Percentiles rank a stretch among this genome's conserved stretches.
Conservation (phyloP, 129 eudicot species). For the Tanacetum coccineum region DNA sequence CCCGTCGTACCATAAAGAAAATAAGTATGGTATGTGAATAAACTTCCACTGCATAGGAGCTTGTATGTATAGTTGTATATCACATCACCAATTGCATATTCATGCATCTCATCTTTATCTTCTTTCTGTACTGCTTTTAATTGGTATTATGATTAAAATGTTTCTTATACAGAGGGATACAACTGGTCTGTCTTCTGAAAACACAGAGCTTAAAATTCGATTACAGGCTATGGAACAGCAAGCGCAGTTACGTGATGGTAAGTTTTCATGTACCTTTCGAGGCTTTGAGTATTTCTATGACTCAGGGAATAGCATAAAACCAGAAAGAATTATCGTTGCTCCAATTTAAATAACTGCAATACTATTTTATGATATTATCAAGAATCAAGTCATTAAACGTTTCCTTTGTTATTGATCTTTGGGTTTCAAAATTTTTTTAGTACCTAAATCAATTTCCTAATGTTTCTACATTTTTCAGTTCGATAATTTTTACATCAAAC, state of each 20-base stretch:
- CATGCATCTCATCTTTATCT: not conserved
- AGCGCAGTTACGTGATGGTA: conserved; percentile 89
- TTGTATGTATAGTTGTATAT: not conserved
- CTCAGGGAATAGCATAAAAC: not conserved
- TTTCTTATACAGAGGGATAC: conserved; percentile 70
- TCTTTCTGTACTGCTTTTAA: not conserved
- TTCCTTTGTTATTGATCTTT: too few relatives aligned
- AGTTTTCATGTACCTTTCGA: conserved; percentile 7
- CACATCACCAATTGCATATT: not conserved
- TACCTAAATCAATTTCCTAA: too few relatives aligned
- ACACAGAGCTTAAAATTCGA: conserved; percentile 74
- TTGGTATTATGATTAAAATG: not conserved
- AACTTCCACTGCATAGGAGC: too few relatives aligned
- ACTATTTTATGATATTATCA: too few relatives aligned
- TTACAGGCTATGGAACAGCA: conserved; percentile 90
- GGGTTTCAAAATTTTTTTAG: too few relatives aligned
- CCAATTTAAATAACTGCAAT: too few relatives aligned
- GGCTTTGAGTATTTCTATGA: not conserved
- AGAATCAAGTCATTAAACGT: too few relatives aligned
- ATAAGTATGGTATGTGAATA: too few relatives aligned
- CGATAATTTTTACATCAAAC: too few relatives aligned
- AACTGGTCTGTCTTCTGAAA: conserved; percentile 64
- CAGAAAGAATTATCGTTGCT: too few relatives aligned
- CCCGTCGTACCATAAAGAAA: too few relatives aligned
- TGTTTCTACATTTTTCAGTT: too few relatives aligned